Conservation (phyloP, 768 basidiomycete genomes). For the Podaxis rugospora region DNA sequence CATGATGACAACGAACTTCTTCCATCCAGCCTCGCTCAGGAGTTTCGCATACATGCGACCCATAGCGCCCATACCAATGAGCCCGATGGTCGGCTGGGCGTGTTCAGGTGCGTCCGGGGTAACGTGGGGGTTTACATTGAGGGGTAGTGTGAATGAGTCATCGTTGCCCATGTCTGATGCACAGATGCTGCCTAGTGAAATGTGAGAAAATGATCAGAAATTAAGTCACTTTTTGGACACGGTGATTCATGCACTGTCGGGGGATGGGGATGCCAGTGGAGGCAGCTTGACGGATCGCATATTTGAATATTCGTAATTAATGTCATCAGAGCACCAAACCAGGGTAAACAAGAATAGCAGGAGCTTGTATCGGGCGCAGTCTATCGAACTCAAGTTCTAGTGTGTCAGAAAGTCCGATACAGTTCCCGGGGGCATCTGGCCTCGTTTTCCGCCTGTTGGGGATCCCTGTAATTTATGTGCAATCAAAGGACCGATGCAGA, state of each 20-base stretch:
- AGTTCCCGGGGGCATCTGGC: not conserved
- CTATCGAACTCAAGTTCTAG: not conserved
- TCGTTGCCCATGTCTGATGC: not conserved
- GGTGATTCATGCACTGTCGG: not conserved
- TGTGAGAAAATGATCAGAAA: not conserved
- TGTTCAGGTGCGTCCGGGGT: slow-evolving; percentile 28
- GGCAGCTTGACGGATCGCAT: not conserved
- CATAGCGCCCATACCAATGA: slow-evolving; percentile 99
- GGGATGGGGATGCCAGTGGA: not conserved
- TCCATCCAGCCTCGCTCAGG: slow-evolving; percentile 81
- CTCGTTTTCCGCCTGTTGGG: no score
- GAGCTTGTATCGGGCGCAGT: not conserved
- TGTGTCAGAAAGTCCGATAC: not conserved
- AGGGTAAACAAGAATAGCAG: slow-evolving; percentile 2
- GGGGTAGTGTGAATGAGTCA: slow-evolving; percentile 14
- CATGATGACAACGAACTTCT: slow-evolving; percentile 48
- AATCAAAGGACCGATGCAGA: not conserved
- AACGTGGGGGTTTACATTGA: slow-evolving; percentile 26
- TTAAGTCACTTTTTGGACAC: not conserved
- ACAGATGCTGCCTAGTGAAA: not conserved
- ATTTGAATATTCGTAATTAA: not conserved
- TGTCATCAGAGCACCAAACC: slow-evolving; percentile 5
- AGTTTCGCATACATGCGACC: slow-evolving; percentile 86
- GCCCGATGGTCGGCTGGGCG: slow-evolving; percentile 73
- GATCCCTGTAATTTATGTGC: no score